These are phyloP conservation scores for Jamesozyma piceae DNA, from an alignment of 805 yeast species.

Conservation along the genomic window DNA sequence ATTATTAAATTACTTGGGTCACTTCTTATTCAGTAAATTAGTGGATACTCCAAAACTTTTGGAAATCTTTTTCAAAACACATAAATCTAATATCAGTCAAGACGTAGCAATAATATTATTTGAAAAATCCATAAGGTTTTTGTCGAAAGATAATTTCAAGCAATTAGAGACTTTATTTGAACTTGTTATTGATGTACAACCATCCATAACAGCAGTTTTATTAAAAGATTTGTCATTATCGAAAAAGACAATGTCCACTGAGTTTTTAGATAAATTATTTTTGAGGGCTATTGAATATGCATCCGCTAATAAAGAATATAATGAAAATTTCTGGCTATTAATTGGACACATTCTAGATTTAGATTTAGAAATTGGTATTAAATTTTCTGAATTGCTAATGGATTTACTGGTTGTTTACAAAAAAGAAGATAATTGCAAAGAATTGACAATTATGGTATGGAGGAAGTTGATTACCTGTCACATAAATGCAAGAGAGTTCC, in stretches of 20 bases:
- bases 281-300: constrained; percentile 7
- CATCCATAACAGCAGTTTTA: constrained; percentile 35
- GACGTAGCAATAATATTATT: constrained; percentile 13
- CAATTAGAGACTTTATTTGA: constrained; percentile 41
- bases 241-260: constrained; percentile 45
- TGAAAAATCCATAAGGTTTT: constrained; percentile 13
- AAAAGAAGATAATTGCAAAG: constrained; percentile 4
- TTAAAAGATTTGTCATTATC: constrained; percentile 39
- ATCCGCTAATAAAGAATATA: background rate
- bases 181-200: constrained; percentile 33
- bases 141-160: constrained; percentile 19
- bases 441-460: constrained; percentile 14
- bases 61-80: constrained; percentile 15
- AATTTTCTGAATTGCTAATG: constrained; percentile 25
- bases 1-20: constrained; percentile 7
- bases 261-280: constrained; percentile 35
- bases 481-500: constrained; percentile 49
- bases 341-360: constrained; percentile 40
- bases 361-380: constrained; percentile 51
- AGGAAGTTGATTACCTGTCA: constrained; percentile 37
- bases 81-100: constrained; percentile 5
- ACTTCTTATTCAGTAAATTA: constrained; percentile 11
- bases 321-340: constrained; percentile 36
- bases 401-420: constrained; percentile 7
- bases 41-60: constrained; percentile 13